Base-by-base conservation (phyloP, 441 rosid genomes). In the Gossypium aridum region DNA sequence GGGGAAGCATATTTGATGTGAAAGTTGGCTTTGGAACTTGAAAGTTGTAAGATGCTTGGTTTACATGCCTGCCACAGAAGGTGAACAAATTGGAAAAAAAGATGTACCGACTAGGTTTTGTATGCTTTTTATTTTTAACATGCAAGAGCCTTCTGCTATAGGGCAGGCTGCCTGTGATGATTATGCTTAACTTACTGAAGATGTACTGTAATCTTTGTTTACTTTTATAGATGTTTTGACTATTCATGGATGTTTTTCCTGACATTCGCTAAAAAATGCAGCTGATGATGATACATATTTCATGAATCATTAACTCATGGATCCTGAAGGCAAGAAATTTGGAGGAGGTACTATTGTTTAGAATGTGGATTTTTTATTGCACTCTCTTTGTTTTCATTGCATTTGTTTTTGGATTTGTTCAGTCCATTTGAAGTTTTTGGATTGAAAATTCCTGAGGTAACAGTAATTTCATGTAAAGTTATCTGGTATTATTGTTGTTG, bases 241-340 rank as follows among this genome's bases (percentile, higher is more conserved):
- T 43, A 14, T 47, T 45, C 47, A 25, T 45, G 17, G n/a, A 47
- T 73, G n/a, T 28, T 73, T 13, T 26, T 59, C 28, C 26, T 65
- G 56, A 7, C n/a, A 13, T 3, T 66, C 39, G 74, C 56, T 47
- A 13, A 56, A 9, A 54, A 49, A 72, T 79, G 81, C 88, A 87
- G 92, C 74, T 81, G 74, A 60, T 77, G 64, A 59, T 79, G 82
- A 62, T 80, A 72, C 53, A 31, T 56, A 47, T 76, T 73, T 64
- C 71, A 57, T 55, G 72, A 78, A 59, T 77, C 73, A 78, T 63
- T 86, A 84, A 85, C 54, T 61, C 75, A 90, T 90, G 94, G 94
- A 90, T 83, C 77, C 80, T 59, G 92, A 90, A 80, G 83, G 80
- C 81, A 88, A 86, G 78, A 90, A 83, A 47, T 90, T 86, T 79